Evolutionary conservation across 371 early-diverging fungal genomes (phyloP), one percentile per base, ranked within the genome.

Genomic region (Smittium culicis): DNA sequence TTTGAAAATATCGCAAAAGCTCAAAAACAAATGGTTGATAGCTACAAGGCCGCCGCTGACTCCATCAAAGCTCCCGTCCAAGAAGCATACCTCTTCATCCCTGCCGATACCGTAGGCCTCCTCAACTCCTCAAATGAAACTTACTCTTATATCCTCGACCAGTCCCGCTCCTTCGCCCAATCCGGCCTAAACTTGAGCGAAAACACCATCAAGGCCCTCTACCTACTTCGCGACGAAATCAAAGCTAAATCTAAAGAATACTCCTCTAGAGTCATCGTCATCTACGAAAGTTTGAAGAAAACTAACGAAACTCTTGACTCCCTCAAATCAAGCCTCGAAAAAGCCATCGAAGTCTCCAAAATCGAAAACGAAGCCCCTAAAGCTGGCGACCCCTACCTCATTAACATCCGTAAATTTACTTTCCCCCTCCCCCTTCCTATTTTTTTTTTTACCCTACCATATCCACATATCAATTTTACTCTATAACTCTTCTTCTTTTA

Each of bases 1-100:
- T 77, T 77, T 25, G 61, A 28, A 25, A 77, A 72, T 66, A 71
- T 77, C 69, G 71, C 68, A 1, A 77, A 74, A 11, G 73, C 73
- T 24, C 73, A 77, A 60, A 65, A 70, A 32, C 74, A 73, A 54
- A 70, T 73, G 33, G 74, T 73, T 24, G 77, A 74, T 30, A 74
- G 69, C 24, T 77, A 73, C 59, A 72, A 74, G 25, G 70, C 70
- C 11, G 67, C 72, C 30, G 73, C 77, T 60, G 77, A 77, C n/a
- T 69, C 70, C 1, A 68, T 76, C 34, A 69, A 66, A 57, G 73
- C 71, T 24, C 77, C 77, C 0, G 20, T 74, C 2, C 68, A 59
- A 16, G 74, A 77, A 54, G 70, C 61, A 60, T 64, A 65, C 29
- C 61, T 77, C 66, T 55, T 76, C 54, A 32, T 74, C 54, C 60